Evolutionary conservation across 2,329 filamentous ascomycete genomes (phyloP).

Genomic region (Fusarium sp.): DNA sequence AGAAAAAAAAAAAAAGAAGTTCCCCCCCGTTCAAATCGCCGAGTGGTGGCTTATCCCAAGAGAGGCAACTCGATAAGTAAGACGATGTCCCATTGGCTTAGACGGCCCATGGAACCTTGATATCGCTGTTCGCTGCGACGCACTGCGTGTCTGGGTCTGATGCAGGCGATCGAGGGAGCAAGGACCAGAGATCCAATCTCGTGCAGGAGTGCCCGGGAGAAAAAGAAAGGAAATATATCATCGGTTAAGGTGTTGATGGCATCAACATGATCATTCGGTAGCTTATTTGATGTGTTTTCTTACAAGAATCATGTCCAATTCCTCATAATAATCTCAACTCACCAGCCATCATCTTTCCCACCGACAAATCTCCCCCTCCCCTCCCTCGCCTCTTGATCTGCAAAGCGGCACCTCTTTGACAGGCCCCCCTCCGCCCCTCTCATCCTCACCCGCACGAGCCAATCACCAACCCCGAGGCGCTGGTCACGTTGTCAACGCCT

Average conservation of each 20-base stretch:
- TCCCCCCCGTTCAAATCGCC: neutral
- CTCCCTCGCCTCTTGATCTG: slow-evolving; percentile 4
- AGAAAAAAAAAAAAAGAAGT: slow-evolving; percentile 13
- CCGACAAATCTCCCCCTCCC: neutral
- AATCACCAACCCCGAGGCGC: slow-evolving; percentile 25
- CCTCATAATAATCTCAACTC: neutral
- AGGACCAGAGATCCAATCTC: slow-evolving; percentile 24
- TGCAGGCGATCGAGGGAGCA: slow-evolving; percentile 33
- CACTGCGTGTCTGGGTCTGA: slow-evolving; percentile 10
- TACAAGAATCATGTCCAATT: neutral
- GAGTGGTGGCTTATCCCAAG: slow-evolving; percentile 30
- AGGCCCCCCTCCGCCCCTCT: slow-evolving; percentile 8
- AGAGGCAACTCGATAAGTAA: slow-evolving; percentile 36
- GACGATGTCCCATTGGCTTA: slow-evolving; percentile 17
- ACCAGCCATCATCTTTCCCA: neutral
- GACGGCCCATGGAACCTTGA: slow-evolving; percentile 5
- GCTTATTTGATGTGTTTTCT: neutral
- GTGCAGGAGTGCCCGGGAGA: slow-evolving; percentile 14
- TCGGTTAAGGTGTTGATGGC: neutral
- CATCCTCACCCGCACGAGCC: slow-evolving; percentile 4
- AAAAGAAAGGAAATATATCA: neutral
- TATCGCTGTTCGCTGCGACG: slow-evolving; percentile 28
- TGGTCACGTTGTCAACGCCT: slow-evolving; percentile 36
- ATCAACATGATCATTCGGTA: accelerated
- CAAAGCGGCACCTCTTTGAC: slow-evolving; percentile 22